Evolutionary conservation across 179 eudicot genomes (phyloP), one percentile per base, ranked within the genome.

Genomic region (Monotropa hypopitys): DNA sequence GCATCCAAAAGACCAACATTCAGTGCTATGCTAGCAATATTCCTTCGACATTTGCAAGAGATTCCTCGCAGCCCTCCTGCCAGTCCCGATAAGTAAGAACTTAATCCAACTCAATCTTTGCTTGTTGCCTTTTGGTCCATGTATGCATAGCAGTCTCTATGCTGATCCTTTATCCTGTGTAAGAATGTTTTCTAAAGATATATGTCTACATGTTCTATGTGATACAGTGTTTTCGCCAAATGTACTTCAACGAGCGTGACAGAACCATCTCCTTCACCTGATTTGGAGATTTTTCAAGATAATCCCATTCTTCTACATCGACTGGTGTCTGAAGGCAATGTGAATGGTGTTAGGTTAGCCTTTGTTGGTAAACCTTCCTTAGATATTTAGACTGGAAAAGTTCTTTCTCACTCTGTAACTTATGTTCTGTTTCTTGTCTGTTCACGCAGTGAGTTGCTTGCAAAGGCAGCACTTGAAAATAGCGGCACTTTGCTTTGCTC

Each of bases 61-160:
- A 86, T 95, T 70, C 99, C 99, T 76, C 91, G 99, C 70, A 93
- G 97, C 71, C 94, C 97, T 81, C 92, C 97, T 85, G 88, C 94
- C 78, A 95, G 93, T 82, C 99, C 98, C 28, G 97, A 95, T 62
- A 88, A 84, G 99, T 93, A 88, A 85, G 89, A 78, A 73, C 66
- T 78, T 73, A 13, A 30, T 71, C 4, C 70, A 63, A 65, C 74
- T 32, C 11, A 20, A n/a, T n/a, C n/a, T n/a, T 1, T 42, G 28
- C 40, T 77, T 62, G 8, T 42, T 74, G 5, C 33, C 49, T 16
- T n/a, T 43, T 43, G 4, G 2, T 47, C 13, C 33, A n/a, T 11
- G 33, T 40, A n/a, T 13, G 6, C 6, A 13, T 59, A 26, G 67
- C 38, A 40, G 26, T 59, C 16, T 74, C 21, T 46, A 23, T 62